These are phyloP conservation scores for Trematosphaeria pertusa DNA, from an alignment of 2,329 filamentous ascomycete species.

Conservation along the genomic window DNA sequence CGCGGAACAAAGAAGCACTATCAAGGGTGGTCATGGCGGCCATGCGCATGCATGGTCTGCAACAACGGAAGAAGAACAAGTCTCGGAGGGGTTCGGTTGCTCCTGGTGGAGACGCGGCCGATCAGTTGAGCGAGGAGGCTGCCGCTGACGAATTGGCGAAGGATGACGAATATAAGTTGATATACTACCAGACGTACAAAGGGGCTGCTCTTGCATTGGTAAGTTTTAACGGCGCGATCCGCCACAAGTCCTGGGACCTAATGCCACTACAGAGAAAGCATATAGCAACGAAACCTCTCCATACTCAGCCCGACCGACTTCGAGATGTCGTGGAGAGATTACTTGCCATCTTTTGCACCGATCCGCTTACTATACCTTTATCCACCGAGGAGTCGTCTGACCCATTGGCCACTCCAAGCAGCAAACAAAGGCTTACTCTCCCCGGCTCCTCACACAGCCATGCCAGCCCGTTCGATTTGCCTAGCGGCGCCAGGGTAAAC, in stretches of 20 bases:
- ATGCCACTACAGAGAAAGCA: constrained; percentile 40
- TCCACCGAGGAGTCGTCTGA: constrained; percentile 18
- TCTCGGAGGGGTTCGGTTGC: constrained; percentile 32
- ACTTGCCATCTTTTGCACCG: constrained; percentile 54
- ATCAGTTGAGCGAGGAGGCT: constrained; percentile 22
- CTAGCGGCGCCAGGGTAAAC: constrained; percentile 30
- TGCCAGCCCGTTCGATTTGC: constrained; percentile 43
- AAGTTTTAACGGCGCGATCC: constrained; percentile 15
- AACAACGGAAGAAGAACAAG: constrained; percentile 50
- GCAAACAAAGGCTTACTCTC: constrained; percentile 22
- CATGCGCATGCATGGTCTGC: constrained; percentile 60
- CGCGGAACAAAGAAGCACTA: constrained; percentile 58
- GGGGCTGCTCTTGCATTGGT: constrained; percentile 57
- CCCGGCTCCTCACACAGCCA: constrained; percentile 30
- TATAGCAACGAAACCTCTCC: constrained; percentile 47
- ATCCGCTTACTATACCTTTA: constrained; percentile 47
- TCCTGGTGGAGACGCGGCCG: constrained; percentile 20
- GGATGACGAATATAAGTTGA: constrained; percentile 60
- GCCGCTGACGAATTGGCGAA: constrained; percentile 42
- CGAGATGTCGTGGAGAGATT: constrained; percentile 57
- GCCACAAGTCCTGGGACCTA: constrained; percentile 1
- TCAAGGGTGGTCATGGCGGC: constrained; percentile 60
- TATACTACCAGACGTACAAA: constrained; percentile 61
- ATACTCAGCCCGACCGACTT: constrained; percentile 51
- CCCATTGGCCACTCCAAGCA: constrained; percentile 37